These are phyloP conservation scores for Xylogone sp. DNA, from an alignment of 2,329 filamentous ascomycete species.

Conservation along the genomic window DNA sequence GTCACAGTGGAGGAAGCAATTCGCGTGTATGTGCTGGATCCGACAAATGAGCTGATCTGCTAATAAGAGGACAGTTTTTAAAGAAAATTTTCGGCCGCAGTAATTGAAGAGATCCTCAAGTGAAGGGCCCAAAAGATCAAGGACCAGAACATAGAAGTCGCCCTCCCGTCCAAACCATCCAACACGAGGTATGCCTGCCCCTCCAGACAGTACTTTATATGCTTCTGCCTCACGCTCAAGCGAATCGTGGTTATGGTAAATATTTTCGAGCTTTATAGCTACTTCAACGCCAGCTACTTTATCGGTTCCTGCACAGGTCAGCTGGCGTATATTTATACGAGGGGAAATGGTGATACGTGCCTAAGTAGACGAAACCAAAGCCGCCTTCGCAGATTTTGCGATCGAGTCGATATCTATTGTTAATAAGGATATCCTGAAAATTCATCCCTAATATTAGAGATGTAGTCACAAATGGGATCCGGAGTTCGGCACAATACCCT, in stretches of 20 bases:
- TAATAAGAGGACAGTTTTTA: conserved; percentile 91
- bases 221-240: conserved; percentile 95
- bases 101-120: conserved; percentile 98
- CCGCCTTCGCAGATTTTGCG: conserved; percentile 95
- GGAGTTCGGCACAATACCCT: too few relatives aligned
- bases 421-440: conserved; percentile 89
- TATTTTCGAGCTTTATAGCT: conserved; percentile 95
- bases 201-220: conserved; percentile 79
- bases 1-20: conserved; percentile 96
- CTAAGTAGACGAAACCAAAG: conserved; percentile 95
- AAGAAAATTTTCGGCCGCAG: conserved; percentile 96
- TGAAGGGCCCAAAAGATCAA: conserved; percentile 87
- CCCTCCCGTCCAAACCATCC: conserved; percentile 98
- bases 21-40: conserved; percentile 97
- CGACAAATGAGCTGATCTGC: conserved; percentile 95
- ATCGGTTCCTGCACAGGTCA: conserved; percentile 6
- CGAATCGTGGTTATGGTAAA: conserved; percentile 96
- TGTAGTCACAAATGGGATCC: too few relatives aligned
- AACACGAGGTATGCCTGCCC: conserved; percentile 93
- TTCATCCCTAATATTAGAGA: too few relatives aligned
- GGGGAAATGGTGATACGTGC: conserved; percentile 80
- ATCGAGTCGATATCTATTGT: conserved; percentile 97
- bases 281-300: conserved; percentile 72
- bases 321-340: background rate
- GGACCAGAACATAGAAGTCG: conserved; percentile 98